Evolutionary conservation across 305 asterid genomes (phyloP).

Genomic region (Fraxinus sp.): DNA sequence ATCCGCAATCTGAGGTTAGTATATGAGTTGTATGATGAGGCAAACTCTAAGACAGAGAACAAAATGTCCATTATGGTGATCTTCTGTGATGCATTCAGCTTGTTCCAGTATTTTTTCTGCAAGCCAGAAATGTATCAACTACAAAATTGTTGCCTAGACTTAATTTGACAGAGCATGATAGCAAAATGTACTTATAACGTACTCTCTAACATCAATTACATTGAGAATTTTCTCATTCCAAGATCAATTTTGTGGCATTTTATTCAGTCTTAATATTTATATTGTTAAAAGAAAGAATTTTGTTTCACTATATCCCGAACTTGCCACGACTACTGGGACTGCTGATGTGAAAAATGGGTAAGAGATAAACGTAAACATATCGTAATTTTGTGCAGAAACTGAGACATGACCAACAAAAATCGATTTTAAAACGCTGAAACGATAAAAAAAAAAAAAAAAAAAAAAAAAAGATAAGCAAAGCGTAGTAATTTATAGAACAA

Average conservation of each 20-base stretch:
- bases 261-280: constrained; percentile 12
- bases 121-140: constrained; percentile 28
- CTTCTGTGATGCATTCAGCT: constrained; percentile 73
- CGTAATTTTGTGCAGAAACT: constrained; percentile 20
- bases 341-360: constrained; percentile 6
- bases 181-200: constrained; percentile 8
- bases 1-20: constrained; percentile 80
- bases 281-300: constrained; percentile 1
- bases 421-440: neutral
- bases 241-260: constrained; percentile 14
- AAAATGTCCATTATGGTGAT: constrained; percentile 78
- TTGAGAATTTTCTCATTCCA: neutral
- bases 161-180: constrained; percentile 21
- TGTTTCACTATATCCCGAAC: constrained; percentile 9
- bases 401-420: constrained; percentile 5
- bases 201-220: neutral
- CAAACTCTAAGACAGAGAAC: constrained; percentile 82
- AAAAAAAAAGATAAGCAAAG: neutral
- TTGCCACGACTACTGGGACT: constrained; percentile 8
- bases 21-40: constrained; percentile 93
- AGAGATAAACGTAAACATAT: neutral
- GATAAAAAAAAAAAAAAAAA: neutral
- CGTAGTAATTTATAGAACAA: constrained; percentile 10
- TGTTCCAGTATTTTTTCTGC: constrained; percentile 96
- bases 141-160: constrained; percentile 2